Percentiles rank a stretch among this genome's conserved stretches.
Evolutionary conservation across 108 stramenopile species (phyloP).

Genomic region (Stephanodiscus triporus): DNA sequence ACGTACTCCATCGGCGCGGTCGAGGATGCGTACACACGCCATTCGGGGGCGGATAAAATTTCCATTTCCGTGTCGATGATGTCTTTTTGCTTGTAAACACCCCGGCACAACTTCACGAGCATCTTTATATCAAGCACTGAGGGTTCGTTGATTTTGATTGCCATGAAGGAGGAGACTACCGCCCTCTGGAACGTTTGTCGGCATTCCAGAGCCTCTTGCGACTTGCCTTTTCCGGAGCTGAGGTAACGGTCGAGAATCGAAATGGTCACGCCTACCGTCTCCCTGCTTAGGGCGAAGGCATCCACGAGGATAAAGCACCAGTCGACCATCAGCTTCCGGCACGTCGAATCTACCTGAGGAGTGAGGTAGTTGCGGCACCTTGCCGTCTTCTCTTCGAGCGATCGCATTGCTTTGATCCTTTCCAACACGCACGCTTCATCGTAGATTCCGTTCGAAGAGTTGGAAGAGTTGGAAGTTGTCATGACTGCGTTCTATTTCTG

Average conservation of each 20-base stretch:
- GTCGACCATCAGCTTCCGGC: constrained; percentile 35
- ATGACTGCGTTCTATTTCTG: neutral
- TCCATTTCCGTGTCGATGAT: constrained; percentile 10
- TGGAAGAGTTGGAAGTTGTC: neutral
- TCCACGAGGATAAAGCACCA: constrained; percentile 37
- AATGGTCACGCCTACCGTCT: constrained; percentile 26
- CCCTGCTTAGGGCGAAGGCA: constrained; percentile 21
- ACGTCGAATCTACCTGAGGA: constrained; percentile 18
- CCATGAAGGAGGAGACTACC: constrained; percentile 33
- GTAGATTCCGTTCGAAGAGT: neutral
- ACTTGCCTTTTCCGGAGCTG: constrained; percentile 23
- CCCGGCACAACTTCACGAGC: constrained; percentile 23
- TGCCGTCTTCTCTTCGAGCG: neutral
- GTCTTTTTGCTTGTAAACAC: constrained; percentile 8
- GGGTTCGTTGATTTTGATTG: constrained; percentile 32
- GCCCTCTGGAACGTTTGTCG: constrained; percentile 26
- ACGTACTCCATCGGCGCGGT: constrained; percentile 29
- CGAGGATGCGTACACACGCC: constrained; percentile 8
- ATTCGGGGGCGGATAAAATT: constrained; percentile 11
- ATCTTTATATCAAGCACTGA: constrained; percentile 11
- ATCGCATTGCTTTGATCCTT: constrained; percentile 2
- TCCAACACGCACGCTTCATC: neutral
- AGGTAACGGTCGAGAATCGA: constrained; percentile 41
- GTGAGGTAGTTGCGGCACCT: constrained; percentile 19
- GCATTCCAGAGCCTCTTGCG: constrained; percentile 7